Evolutionary conservation across 73 alveolate genomes (phyloP), one percentile per base, ranked within the genome.

Genomic region (Paramecium biaurelia): DNA sequence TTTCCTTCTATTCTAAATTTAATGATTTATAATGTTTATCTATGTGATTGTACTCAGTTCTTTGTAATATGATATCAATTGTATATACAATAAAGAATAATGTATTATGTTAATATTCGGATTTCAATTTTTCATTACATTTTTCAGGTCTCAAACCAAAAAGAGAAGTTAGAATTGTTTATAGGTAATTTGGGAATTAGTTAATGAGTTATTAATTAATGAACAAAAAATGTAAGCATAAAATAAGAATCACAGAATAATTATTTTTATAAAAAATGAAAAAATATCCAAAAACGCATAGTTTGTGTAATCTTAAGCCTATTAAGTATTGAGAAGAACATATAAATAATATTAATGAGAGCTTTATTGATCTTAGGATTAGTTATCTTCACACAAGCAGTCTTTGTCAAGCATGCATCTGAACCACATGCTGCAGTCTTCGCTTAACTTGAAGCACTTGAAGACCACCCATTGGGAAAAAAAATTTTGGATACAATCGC

Each of bases 391-490:
- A 42, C 90, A 32, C 56, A 38, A 42, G 90, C 90, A 45, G 90
- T 79, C 90, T 79, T 79, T 34, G 90, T 79, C 47, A 79, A 79
- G 74, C 45, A 79, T 18, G 90, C 74, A 12, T 79, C 90, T 43
- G 90, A 79, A 24, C 90, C 90, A 21, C 45, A 79, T 47, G 90
- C 90, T 47, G 74, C 45, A 20, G 90, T 79, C 42, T 79, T 41
- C 72, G 90, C 90, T 45, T 20, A 79, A 47, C 90, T 79, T 35
- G 90, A 79, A 79, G 70, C 70, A 4, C 70, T 79, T 34, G 90
- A 79, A 34, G 90, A 79, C 35, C 90, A 79, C 57, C 76, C 70
- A 79, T 41, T 79, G 74, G 90, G 90, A 79, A 79, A 42, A 35
- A 79, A 79, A 57, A 79, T 79, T 41, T 41, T 79, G 26, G 90